phyloP scores from a whole-genome alignment of 225 moss, liverwort and hornwort genomes.

The Polytrichum commune region DNA sequence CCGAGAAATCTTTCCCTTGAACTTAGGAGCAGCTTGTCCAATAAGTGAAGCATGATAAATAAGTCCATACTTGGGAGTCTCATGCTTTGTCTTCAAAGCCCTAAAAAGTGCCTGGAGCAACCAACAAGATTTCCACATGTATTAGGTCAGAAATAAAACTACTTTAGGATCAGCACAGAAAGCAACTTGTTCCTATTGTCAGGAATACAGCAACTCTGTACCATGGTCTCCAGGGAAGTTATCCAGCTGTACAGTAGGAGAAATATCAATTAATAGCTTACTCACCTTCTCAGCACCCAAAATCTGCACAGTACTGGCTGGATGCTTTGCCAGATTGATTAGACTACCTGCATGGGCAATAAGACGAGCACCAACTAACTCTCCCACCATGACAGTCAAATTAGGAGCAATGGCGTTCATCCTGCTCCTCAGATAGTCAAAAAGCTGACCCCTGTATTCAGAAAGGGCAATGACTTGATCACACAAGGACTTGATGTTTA shows the following conservation, averaged over 20 bases:
- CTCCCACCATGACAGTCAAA: constrained; percentile 75
- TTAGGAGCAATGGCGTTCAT: constrained; percentile 94
- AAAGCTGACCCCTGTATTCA: constrained; percentile 75
- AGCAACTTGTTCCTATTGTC: no score
- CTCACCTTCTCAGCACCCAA: constrained; percentile 81
- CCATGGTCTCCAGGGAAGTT: no score
- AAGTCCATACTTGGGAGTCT: constrained; percentile 91
- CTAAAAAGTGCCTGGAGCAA: constrained; percentile 64
- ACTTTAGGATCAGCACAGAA: no score
- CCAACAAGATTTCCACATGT: background rate
- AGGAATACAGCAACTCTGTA: no score
- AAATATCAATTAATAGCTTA: background rate
- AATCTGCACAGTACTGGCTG: constrained; percentile 91
- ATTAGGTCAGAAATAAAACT: no score
- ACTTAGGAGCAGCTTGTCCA: constrained; percentile 86
- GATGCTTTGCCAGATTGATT: constrained; percentile 73
- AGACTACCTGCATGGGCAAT: constrained; percentile 86
- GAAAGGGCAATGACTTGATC: constrained; percentile 80
- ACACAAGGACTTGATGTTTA: constrained; percentile 76
- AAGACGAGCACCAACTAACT: constrained; percentile 78
- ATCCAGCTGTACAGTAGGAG: no score
- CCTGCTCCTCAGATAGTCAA: constrained; percentile 72
- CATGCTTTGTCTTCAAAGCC: constrained; percentile 89
- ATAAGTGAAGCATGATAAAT: constrained; percentile 90
- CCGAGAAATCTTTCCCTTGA: constrained; percentile 87